These are phyloP conservation scores for Cryphonectria nitschkei DNA, from an alignment of 2,329 filamentous ascomycete species.

Conservation along the genomic window DNA sequence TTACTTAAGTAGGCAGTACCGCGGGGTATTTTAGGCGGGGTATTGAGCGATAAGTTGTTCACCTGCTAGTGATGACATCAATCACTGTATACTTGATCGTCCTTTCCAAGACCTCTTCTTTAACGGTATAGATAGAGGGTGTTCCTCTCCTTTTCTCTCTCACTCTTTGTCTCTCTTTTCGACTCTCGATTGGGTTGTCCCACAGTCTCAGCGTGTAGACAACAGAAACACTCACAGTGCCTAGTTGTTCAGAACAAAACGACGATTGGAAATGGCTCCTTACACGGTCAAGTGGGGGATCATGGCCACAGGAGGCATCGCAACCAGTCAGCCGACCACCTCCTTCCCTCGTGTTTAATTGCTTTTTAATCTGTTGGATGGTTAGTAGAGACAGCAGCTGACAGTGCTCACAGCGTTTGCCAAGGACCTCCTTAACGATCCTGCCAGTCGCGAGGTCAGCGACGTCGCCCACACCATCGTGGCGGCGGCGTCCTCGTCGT, in stretches of 20 bases:
- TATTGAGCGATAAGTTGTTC: not conserved
- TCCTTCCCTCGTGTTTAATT: not conserved
- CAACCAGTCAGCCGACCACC: slow-evolving; percentile 34
- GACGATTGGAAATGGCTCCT: slow-evolving; percentile 44
- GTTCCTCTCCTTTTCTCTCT: not conserved
- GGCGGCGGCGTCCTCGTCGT: slow-evolving; percentile 80
- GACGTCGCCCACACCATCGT: slow-evolving; percentile 78
- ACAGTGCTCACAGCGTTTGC: slow-evolving; percentile 58
- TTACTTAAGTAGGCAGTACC: not conserved
- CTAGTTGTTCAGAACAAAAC: not conserved
- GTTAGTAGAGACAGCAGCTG: slow-evolving; percentile 5
- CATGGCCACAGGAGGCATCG: slow-evolving; percentile 63
- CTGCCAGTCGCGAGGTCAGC: slow-evolving; percentile 66
- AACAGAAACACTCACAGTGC: not conserved
- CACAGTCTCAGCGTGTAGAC: not conserved
- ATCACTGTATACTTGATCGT: not conserved
- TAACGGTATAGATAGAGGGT: not conserved
- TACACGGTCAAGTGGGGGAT: slow-evolving; percentile 62
- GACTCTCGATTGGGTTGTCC: not conserved
- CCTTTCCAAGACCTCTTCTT: not conserved
- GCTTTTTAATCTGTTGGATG: not conserved
- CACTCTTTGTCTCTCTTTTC: not conserved
- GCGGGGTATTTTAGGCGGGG: not conserved
- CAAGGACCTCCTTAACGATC: slow-evolving; percentile 78
- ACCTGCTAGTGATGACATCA: not conserved